phyloP scores from a whole-genome alignment of 2,329 filamentous ascomycete genomes.

The Colletotrichum chrysophilum region DNA sequence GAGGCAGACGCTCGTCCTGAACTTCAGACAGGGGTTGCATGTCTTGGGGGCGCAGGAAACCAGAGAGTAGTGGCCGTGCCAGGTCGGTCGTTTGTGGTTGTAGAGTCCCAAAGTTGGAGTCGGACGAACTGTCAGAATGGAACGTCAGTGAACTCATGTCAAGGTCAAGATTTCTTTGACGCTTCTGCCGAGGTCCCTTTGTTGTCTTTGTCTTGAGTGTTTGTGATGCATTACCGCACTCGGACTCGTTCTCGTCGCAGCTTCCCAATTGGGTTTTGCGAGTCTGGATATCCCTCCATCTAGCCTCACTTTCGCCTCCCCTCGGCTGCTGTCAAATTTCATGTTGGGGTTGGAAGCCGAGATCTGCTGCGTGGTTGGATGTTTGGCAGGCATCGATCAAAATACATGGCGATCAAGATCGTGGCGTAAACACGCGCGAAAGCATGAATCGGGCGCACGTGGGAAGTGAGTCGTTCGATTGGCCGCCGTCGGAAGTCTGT shows the following conservation, averaged over 20 bases:
- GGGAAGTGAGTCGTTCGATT: constrained; percentile 6
- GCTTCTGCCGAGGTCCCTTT: constrained; percentile 1
- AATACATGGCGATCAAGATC: neutral
- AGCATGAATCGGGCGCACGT: neutral
- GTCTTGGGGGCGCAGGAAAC: neutral
- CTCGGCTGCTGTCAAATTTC: constrained; percentile 4
- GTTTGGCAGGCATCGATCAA: neutral
- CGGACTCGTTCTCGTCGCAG: constrained; percentile 19
- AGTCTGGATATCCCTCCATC: neutral
- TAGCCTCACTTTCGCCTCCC: neutral
- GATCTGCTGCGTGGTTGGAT: neutral
- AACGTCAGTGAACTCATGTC: neutral
- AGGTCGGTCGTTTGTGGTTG: neutral
- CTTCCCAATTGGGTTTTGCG: neutral
- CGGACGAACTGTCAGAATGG: constrained; percentile 14
- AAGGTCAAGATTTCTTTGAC: neutral
- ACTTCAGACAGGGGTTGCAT: constrained; percentile 11
- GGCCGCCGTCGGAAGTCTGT: constrained; percentile 11
- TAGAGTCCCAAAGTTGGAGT: neutral
- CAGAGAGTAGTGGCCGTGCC: neutral
- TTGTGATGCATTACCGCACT: constrained; percentile 1
- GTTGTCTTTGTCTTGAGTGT: neutral
- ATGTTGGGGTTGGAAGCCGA: neutral
- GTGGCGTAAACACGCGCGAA: neutral
- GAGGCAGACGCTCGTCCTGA: neutral